Conservation (phyloP, 176 grass and related monocot genomes). For the Oryza brachyantha region DNA sequence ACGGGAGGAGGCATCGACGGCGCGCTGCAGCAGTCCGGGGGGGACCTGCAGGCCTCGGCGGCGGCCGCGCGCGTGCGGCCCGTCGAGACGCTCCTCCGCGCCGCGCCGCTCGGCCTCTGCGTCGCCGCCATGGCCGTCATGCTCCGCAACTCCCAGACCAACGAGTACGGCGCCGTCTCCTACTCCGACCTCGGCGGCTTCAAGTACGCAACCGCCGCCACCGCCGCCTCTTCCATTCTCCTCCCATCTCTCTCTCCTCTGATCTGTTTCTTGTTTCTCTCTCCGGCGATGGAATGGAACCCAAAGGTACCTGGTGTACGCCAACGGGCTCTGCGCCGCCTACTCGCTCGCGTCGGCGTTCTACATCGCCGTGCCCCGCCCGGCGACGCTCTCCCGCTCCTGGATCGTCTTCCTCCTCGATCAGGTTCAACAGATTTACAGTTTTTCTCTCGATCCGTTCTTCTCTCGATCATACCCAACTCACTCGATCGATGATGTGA, state of each 20-base stretch:
- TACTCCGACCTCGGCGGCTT: conserved; percentile 87
- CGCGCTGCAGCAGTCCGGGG: neutral
- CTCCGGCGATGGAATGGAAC: neutral
- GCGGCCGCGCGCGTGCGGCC: conserved; percentile 35
- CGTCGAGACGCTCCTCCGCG: conserved; percentile 71
- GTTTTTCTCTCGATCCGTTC: no score
- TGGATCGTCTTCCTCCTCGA: conserved; percentile 91
- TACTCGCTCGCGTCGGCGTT: conserved; percentile 77
- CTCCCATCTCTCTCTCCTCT: neutral
- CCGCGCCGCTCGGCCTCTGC: conserved; percentile 70
- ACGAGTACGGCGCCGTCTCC: conserved; percentile 75
- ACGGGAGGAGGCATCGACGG: neutral
- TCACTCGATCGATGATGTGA: no score
- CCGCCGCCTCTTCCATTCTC: no score
- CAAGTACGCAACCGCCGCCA: no score
- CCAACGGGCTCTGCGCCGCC: conserved; percentile 77
- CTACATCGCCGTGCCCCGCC: conserved; percentile 57
- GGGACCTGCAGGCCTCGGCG: neutral
- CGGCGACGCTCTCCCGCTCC: conserved; percentile 47
- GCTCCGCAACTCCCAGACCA: conserved; percentile 67
- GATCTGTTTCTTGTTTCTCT: neutral
- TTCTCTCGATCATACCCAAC: no score
- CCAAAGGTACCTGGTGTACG: conserved; percentile 71
- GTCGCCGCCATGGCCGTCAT: conserved; percentile 77
- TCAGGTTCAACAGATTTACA: no score